These are phyloP conservation scores for Plectranthus barbatus DNA, from an alignment of 257 asterid genomes.

Conservation along the genomic window DNA sequence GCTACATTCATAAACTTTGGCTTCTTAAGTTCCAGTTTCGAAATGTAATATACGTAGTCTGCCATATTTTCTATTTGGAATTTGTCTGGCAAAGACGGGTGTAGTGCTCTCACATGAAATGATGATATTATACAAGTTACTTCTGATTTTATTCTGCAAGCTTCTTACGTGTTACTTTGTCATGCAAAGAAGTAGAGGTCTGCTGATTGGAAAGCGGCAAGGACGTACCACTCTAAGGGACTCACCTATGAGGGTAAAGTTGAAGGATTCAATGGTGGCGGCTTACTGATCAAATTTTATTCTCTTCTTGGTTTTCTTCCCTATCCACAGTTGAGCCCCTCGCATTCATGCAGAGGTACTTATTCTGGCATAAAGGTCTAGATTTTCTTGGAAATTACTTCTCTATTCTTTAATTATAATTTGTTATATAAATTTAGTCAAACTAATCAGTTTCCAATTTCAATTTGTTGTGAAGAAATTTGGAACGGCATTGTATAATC, in stretches of 20 bases:
- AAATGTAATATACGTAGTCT: not conserved
- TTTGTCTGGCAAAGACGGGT: not conserved
- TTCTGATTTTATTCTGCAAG: conserved; percentile 10
- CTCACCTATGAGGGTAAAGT: conserved; percentile 53
- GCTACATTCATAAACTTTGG: not conserved
- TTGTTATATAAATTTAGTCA: not conserved
- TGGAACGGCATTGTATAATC: not conserved
- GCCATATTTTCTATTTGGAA: not conserved
- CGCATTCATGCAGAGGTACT: conserved; percentile 75
- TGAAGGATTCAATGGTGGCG: conserved; percentile 80
- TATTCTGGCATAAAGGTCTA: not conserved
- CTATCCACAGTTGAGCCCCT: conserved; percentile 78
- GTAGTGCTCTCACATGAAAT: not conserved
- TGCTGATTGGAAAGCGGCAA: conserved; percentile 96
- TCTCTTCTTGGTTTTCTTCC: conserved; percentile 93
- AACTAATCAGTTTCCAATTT: not conserved
- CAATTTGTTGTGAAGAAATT: not conserved
- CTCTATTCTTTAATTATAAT: not conserved
- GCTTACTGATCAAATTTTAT: conserved; percentile 71
- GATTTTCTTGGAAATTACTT: not conserved
- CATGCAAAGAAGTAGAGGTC: conserved; percentile 95
- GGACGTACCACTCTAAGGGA: conserved; percentile 53
- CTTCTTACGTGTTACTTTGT: conserved; percentile 34
- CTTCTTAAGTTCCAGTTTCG: not conserved
- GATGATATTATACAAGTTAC: not conserved